Evolutionary conservation across 108 stramenopile genomes (phyloP).

Genomic region (Cyclotella atomus): DNA sequence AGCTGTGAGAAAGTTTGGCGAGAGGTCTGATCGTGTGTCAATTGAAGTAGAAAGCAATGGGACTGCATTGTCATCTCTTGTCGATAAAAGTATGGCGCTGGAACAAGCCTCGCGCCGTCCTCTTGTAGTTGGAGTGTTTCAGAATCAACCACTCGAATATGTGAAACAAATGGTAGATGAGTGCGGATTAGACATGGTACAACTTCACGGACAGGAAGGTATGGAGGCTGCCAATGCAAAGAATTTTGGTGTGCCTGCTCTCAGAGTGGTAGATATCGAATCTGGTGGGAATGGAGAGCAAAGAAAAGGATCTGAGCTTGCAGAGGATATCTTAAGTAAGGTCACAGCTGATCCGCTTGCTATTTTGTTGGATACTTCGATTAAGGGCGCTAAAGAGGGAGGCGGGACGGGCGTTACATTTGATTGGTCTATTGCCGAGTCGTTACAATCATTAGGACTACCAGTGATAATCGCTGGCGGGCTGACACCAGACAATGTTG

Average conservation of each 20-base stretch:
- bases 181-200: constrained; percentile 95
- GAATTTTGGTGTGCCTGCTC: constrained; percentile 82
- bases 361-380: constrained; percentile 92
- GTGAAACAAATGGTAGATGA: constrained; percentile 76
- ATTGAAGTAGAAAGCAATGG: constrained; percentile 18
- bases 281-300: constrained; percentile 54
- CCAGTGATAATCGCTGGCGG: constrained; percentile 99
- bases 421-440: constrained; percentile 91
- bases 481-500: constrained; percentile 86
- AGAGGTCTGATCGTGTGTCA: constrained; percentile 60
- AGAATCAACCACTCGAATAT: constrained; percentile 87
- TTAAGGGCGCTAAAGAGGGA: constrained; percentile 76
- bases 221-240: constrained; percentile 74
- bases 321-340: constrained; percentile 59
- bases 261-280: constrained; percentile 95
- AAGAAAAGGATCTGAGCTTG: constrained; percentile 50
- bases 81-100: constrained; percentile 57
- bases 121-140: constrained; percentile 96
- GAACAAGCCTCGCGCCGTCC: constrained; percentile 73
- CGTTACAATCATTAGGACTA: constrained; percentile 80
- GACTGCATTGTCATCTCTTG: constrained; percentile 50
- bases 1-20: constrained; percentile 89
- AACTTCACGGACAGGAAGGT: constrained; percentile 96
- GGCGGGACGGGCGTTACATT: constrained; percentile 96
- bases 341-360: constrained; percentile 82